Evolutionary conservation across 345 rosid species (phyloP), one percentile per base, ranked within the genome.

Genomic region (Hevea brasiliensis): DNA sequence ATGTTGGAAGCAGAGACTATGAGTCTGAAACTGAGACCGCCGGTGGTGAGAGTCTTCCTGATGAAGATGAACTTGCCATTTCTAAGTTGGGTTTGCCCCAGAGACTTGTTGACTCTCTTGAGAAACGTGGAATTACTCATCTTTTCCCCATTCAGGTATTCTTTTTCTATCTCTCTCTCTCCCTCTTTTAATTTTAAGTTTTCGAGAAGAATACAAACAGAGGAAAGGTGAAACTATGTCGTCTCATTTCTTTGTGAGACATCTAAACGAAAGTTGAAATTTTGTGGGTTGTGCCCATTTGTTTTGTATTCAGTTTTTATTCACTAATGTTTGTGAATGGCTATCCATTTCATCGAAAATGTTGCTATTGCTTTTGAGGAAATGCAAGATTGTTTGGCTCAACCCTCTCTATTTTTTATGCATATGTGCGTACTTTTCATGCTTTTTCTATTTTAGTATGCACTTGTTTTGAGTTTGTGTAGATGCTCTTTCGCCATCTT

Each of bases 121-220:
- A 83, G 78, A 86, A 86, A 63, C 96, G 99, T 24, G 99, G 98
- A 72, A 95, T 95, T 72, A 87, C 91, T 82, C 84, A 87, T 53
- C 98, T 95, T 75, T 95, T 95, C 81, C 99, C 99, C 37, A 89
- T 95, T 83, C 99, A 95, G 85, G 99, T 89, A 41, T 14, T 58
- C 37, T 48, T 72, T 57, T 42, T 53, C 48, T 40, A 27, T 40
- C 6, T 18, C 21, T 17, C 4, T 1, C 17, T 24, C 29, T 55
- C n/a, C n/a, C n/a, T n/a, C n/a, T n/a, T n/a, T n/a, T n/a, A n/a
- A n/a, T n/a, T n/a, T n/a, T n/a, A n/a, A 2, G 40, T 21, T 32
- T 32, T 32, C 4, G 37, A 32, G 37, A 32, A 32, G 37, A 32
- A 32, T 32, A 32, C 37, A 32, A 32, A 32, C 37, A 32, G 37